phyloP scores from a whole-genome alignment of 2,329 filamentous ascomycete species.

The Phialemonium atrogriseum region DNA sequence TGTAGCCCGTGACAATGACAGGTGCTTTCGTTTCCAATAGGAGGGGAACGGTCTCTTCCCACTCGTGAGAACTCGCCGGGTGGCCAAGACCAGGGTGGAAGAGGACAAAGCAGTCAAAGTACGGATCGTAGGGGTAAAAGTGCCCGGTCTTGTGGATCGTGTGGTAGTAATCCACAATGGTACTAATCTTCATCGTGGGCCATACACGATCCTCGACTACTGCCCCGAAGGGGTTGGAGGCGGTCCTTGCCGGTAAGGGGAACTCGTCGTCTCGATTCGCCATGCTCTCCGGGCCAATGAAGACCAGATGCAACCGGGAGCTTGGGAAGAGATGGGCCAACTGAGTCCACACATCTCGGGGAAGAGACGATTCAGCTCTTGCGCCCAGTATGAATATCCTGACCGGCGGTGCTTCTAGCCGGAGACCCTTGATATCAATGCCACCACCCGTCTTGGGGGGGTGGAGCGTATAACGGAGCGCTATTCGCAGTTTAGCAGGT shows the following conservation, averaged over 20 bases:
- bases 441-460: slow-evolving; percentile 74
- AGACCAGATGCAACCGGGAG: slow-evolving; percentile 80
- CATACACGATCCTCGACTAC: slow-evolving; percentile 86
- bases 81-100: slow-evolving; percentile 97
- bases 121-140: slow-evolving; percentile 93
- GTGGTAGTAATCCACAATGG: slow-evolving; percentile 97
- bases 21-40: slow-evolving; percentile 93
- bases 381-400: slow-evolving; percentile 90
- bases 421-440: slow-evolving; percentile 66
- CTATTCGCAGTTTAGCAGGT: slow-evolving; percentile 33
- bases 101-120: slow-evolving; percentile 94
- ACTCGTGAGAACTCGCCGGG: slow-evolving; percentile 86
- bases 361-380: slow-evolving; percentile 93
- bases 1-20: slow-evolving; percentile 92
- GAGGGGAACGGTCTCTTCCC: slow-evolving; percentile 82
- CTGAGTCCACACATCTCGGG: slow-evolving; percentile 89
- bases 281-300: slow-evolving; percentile 96
- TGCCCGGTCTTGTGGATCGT: slow-evolving; percentile 85
- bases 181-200: slow-evolving; percentile 89
- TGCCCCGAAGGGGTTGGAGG: slow-evolving; percentile 86
- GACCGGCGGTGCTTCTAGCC: slow-evolving; percentile 77
- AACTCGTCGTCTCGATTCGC: slow-evolving; percentile 88
- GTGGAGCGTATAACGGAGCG: slow-evolving; percentile 87
- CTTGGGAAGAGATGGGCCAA: slow-evolving; percentile 92
- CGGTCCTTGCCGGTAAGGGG: slow-evolving; percentile 76